These are phyloP conservation scores for Epichloe coenophiala DNA, from an alignment of 2,329 filamentous ascomycete species.

Conservation along the genomic window DNA sequence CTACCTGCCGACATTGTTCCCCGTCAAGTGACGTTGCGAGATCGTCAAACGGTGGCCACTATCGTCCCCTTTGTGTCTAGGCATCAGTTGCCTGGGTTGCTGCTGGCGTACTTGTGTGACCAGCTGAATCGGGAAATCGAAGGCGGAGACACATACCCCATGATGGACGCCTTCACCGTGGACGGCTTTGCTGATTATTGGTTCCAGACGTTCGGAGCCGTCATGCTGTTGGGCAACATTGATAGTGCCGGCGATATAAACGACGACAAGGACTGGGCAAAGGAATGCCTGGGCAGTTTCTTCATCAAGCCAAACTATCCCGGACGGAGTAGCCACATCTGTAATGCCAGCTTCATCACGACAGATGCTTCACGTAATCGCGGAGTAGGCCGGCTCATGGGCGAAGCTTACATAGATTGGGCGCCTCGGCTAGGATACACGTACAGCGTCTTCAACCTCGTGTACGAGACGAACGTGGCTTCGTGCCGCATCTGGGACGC, in stretches of 20 bases:
- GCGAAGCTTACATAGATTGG: slow-evolving; percentile 65
- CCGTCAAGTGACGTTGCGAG: slow-evolving; percentile 67
- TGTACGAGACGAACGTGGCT: slow-evolving; percentile 86
- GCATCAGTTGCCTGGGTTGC: slow-evolving; percentile 58
- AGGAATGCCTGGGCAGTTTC: slow-evolving; percentile 75
- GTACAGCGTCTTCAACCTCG: slow-evolving; percentile 87
- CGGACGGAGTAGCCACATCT: slow-evolving; percentile 78
- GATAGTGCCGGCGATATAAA: slow-evolving; percentile 44
- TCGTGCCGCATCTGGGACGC: slow-evolving; percentile 87
- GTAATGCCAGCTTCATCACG: slow-evolving; percentile 70
- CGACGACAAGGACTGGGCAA: slow-evolving; percentile 59
- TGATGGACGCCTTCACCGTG: slow-evolving; percentile 63
- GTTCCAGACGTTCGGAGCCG: slow-evolving; percentile 81
- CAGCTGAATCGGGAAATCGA: slow-evolving; percentile 85
- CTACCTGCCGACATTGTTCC: slow-evolving; percentile 58
- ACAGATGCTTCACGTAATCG: slow-evolving; percentile 60
- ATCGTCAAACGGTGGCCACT: slow-evolving; percentile 72
- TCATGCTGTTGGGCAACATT: slow-evolving; percentile 74
- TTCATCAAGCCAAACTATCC: slow-evolving; percentile 94
- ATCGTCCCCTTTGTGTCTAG: slow-evolving; percentile 71
- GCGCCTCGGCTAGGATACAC: slow-evolving; percentile 72
- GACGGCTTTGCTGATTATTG: slow-evolving; percentile 70
- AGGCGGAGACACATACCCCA: slow-evolving; percentile 82
- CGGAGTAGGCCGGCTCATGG: slow-evolving; percentile 63
- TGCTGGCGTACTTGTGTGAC: slow-evolving; percentile 66